phyloP scores from a whole-genome alignment of 1,284 basidiomycete genomes.

The Rhizoctonia solani region DNA sequence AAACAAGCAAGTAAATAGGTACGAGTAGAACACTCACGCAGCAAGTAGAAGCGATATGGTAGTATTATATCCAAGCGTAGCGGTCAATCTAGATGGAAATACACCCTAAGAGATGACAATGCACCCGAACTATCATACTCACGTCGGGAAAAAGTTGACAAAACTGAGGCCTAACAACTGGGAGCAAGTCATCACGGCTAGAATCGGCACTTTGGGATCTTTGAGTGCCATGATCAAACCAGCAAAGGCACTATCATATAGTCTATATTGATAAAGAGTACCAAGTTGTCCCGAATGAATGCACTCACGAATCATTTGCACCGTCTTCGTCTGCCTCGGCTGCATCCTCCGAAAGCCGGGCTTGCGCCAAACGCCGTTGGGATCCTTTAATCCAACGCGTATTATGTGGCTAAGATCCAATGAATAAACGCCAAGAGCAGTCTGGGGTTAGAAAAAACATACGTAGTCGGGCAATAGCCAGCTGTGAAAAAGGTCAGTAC shows the following conservation, averaged over 20 bases:
- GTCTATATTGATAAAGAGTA: conserved; percentile 9
- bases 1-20: background rate
- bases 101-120: conserved; percentile 16
- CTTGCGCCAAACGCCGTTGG: conserved; percentile 68
- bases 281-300: background rate
- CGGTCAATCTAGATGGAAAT: conserved; percentile 60
- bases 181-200: conserved; percentile 58
- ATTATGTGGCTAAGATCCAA: conserved; percentile 57
- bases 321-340: conserved; percentile 69
- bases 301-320: conserved; percentile 56
- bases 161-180: conserved; percentile 68
- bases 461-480: conserved; percentile 62
- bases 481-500: conserved; percentile 42
- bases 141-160: conserved; percentile 76
- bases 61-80: conserved; percentile 65
- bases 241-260: conserved; percentile 50
- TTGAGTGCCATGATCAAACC: conserved; percentile 63
- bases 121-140: conserved; percentile 40
- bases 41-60: conserved; percentile 63
- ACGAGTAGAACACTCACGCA: conserved; percentile 53
- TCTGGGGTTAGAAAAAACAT: conserved; percentile 38
- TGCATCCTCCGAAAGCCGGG: conserved; percentile 74
- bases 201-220: conserved; percentile 64
- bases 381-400: conserved; percentile 64
- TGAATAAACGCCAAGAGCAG: background rate